Base-by-base conservation (phyloP, 768 basidiomycete genomes). In the Scleroderma bovista region DNA sequence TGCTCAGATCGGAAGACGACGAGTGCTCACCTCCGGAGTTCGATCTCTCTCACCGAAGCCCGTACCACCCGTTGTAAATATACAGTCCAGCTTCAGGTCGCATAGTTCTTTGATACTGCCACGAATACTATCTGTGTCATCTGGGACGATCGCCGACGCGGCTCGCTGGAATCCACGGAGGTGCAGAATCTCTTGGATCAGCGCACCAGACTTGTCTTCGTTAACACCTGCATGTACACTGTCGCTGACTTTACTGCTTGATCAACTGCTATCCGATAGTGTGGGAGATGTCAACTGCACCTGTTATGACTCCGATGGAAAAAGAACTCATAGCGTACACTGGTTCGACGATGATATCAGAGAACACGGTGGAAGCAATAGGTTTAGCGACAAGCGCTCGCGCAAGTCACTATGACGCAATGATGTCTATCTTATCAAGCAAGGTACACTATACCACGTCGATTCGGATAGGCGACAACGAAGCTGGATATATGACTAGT, bases 11-110 rank as follows among this genome's bases (percentile, higher is more conserved):
- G n/a, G 20, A 43, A 43, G 22, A 15, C 9, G 7, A 26, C 4
- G 41, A 20, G 23, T 47, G 9, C 6, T 41, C 43, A 88, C 91
- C 77, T 95, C 90, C 34, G 92, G 92, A 4, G 92, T 95, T 39
- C 74, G 69, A 66, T 95, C 92, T 55, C 86, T 72, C 26, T 78
- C 71, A 1, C 90, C 87, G 59, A 93, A 92, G 7, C 92, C 92
- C 1, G 92, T 95, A 5, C 92, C 92, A 16, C 92, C 92, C 0
- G 87, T 88, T 6, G 88, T 88, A 54, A 95, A 71, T 51, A 93
- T 76, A 77, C 82, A 83, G 62, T 91, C 83, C 13, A 85, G 69
- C 72, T 5, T 70, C 62, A 2, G 65, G 60, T 34, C 67, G 72
- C 73, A 80, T 82, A 6, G 61, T 63, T 39, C 26, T 17, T 65